A percentile compares a stretch with the other conserved stretches of the same genome.
These are phyloP conservation scores for Anastatica hierochuntica DNA, from an alignment of 345 rosid genomes.

Conservation along the genomic window DNA sequence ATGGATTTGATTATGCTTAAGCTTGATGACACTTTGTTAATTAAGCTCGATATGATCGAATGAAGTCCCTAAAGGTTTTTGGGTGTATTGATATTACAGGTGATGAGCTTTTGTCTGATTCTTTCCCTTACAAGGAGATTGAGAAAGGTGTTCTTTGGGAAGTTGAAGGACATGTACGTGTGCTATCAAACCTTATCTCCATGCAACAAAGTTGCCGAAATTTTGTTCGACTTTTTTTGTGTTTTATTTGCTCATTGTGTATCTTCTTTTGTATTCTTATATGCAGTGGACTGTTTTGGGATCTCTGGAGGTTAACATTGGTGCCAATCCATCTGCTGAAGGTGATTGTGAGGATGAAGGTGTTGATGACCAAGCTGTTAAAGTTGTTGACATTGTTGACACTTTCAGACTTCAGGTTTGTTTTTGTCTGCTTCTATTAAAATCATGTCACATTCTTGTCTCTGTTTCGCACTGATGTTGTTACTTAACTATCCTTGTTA, in stretches of 20 bases:
- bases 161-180: slow-evolving; percentile 84
- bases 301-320: slow-evolving; percentile 64
- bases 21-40: too few species aligned
- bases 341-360: slow-evolving; percentile 76
- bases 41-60: too few species aligned
- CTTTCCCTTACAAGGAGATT: slow-evolving; percentile 83
- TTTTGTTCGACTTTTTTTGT: background rate
- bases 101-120: slow-evolving; percentile 95
- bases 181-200: background rate
- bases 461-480: background rate
- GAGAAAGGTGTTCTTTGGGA: slow-evolving; percentile 71
- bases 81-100: slow-evolving; percentile 27
- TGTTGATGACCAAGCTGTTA: slow-evolving; percentile 68
- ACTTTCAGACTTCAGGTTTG: slow-evolving; percentile 97
- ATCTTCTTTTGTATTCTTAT: background rate
- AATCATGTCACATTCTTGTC: too few species aligned
- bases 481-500: too few species aligned
- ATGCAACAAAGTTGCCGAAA: too few species aligned
- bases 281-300: slow-evolving; percentile 82
- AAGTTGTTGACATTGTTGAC: slow-evolving; percentile 97
- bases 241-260: background rate
- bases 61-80: background rate
- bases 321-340: slow-evolving; percentile 98
- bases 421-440: background rate
- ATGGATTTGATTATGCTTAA: too few species aligned